Percentiles rank a stretch among this genome's conserved stretches.
phyloP scores from a whole-genome alignment of 805 yeast species.

The Yarrowia sp. region DNA sequence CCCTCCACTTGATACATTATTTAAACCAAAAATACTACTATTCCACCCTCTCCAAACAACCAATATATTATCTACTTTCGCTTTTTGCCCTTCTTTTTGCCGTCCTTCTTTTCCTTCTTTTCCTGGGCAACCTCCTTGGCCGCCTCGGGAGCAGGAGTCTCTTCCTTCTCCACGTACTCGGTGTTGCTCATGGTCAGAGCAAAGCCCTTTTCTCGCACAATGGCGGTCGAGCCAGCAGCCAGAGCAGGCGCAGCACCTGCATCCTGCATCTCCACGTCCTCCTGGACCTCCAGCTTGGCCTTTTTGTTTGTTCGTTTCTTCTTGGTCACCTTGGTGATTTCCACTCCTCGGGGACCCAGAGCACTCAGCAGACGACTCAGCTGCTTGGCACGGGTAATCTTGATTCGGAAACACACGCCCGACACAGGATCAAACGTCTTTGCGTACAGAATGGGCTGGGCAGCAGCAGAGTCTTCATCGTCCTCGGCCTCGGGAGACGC shows the following conservation, averaged over 20 bases:
- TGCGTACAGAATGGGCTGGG: slow-evolving; percentile 44
- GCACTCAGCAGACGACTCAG: slow-evolving; percentile 68
- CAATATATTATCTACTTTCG: slow-evolving; percentile 14
- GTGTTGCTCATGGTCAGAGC: slow-evolving; percentile 23
- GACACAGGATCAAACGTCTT: slow-evolving; percentile 63
- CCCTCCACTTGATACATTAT: too few species aligned
- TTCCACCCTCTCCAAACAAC: too few species aligned
- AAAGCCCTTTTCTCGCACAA: slow-evolving; percentile 23
- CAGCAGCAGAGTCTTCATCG: slow-evolving; percentile 26
- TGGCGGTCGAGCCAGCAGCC: background rate
- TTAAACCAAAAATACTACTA: too few species aligned
- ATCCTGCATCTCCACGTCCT: slow-evolving; percentile 4
- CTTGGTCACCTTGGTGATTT: slow-evolving; percentile 23
- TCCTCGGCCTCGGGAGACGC: background rate
- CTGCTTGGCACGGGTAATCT: slow-evolving; percentile 64
- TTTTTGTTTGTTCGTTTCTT: slow-evolving; percentile 1
- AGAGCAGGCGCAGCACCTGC: background rate
- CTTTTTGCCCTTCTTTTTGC: slow-evolving; percentile 23
- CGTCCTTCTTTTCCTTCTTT: slow-evolving; percentile 8
- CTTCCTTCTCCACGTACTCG: slow-evolving; percentile 21
- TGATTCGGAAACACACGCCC: slow-evolving; percentile 58
- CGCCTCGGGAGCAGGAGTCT: slow-evolving; percentile 4
- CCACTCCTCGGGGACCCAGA: slow-evolving; percentile 48
- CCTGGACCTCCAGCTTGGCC: background rate
- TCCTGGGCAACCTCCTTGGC: slow-evolving; percentile 2